These are phyloP conservation scores for Saccharomyces cerevisiae DNA, from an alignment of 805 yeast species.

Conservation along the genomic window DNA sequence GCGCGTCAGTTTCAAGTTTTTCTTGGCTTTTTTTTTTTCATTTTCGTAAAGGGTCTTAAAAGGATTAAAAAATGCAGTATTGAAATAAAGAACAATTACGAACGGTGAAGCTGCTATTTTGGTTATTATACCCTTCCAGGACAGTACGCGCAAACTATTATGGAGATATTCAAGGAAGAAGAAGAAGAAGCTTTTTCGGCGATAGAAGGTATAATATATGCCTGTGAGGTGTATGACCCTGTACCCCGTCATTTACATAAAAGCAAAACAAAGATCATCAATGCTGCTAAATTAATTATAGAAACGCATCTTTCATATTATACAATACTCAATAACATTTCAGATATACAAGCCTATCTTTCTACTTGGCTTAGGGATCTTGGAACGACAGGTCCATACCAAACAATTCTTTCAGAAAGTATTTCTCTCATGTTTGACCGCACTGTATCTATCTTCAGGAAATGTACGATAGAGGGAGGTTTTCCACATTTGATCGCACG, in stretches of 20 bases:
- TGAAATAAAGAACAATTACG: neutral
- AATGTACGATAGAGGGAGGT: neutral
- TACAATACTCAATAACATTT: neutral
- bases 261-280: neutral
- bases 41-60: neutral
- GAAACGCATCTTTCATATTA: neutral
- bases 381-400: neutral
- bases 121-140: neutral
- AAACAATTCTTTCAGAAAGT: neutral
- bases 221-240: neutral
- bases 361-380: neutral
- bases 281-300: neutral
- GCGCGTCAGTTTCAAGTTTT: neutral
- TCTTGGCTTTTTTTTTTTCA: neutral
- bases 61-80: neutral
- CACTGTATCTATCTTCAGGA: neutral
- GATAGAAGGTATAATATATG: neutral
- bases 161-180: neutral
- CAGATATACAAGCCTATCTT: neutral
- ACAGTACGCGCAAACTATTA: neutral
- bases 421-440: neutral
- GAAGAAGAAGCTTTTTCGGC: neutral
- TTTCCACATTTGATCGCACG: neutral
- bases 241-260: neutral
- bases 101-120: neutral